phyloP scores from a whole-genome alignment of 2,329 filamentous ascomycete species.

The Colletotrichum scovillei region DNA sequence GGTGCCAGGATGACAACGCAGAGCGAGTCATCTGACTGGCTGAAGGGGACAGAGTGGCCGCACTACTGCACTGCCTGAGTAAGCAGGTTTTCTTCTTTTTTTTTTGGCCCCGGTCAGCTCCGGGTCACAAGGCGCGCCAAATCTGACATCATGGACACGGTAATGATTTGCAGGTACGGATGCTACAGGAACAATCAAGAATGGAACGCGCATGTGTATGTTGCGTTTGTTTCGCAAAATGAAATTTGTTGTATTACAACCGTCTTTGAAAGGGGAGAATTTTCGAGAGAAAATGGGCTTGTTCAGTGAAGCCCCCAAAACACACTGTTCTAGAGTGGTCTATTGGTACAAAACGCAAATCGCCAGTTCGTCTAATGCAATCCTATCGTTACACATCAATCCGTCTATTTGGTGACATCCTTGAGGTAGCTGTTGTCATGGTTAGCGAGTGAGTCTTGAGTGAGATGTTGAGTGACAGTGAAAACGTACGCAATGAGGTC shows the following conservation, averaged over 20 bases:
- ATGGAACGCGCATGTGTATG: no score
- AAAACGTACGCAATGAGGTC: constrained; percentile 92
- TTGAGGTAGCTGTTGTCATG: constrained; percentile 69
- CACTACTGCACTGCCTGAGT: constrained; percentile 9
- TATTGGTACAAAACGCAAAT: constrained; percentile 42
- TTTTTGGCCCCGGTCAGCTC: not conserved
- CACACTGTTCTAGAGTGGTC: constrained; percentile 41
- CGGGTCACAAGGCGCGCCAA: not conserved
- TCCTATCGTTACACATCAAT: constrained; percentile 35
- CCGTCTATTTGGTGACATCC: constrained; percentile 75
- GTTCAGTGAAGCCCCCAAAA: constrained; percentile 27
- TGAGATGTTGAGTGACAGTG: not conserved
- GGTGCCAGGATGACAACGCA: constrained; percentile 13
- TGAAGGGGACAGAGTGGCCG: not conserved
- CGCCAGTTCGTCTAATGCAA: constrained; percentile 44
- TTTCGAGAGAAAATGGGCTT: constrained; percentile 22
- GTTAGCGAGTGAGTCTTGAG: constrained; percentile 39
- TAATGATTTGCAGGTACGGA: not conserved
- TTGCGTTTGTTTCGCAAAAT: not conserved
- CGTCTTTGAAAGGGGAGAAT: constrained; percentile 33
- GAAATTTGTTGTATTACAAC: constrained; percentile 22
- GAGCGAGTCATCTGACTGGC: constrained; percentile 23
- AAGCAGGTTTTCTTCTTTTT: not conserved
- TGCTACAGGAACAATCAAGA: no score
- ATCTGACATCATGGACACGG: constrained; percentile 20